Percentiles rank a stretch among this genome's conserved stretches.
These are phyloP conservation scores for Russula emetica DNA, from an alignment of 768 basidiomycete species.

Conservation along the genomic window DNA sequence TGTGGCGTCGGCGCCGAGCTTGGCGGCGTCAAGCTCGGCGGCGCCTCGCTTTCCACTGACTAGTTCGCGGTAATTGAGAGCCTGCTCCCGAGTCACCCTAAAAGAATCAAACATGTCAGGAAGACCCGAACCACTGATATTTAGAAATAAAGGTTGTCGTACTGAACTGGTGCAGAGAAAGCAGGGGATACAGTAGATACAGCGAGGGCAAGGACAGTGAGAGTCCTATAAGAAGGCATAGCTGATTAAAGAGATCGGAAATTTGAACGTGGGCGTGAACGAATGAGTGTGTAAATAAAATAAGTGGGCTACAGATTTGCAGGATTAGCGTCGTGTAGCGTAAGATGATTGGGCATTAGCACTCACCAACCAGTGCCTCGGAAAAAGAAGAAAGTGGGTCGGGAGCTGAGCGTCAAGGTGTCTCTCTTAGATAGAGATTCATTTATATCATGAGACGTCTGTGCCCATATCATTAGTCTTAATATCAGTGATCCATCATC, in stretches of 20 bases:
- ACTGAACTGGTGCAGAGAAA: background rate
- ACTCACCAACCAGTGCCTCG: constrained; percentile 23
- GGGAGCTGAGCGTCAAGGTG: background rate
- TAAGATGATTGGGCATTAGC: background rate
- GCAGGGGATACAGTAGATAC: constrained; percentile 3
- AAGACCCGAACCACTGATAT: background rate
- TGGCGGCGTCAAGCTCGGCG: too few species aligned
- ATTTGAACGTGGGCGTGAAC: constrained; percentile 1
- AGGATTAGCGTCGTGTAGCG: background rate
- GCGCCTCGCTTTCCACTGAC: background rate
- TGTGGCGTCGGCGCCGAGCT: too few species aligned
- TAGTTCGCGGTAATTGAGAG: background rate
- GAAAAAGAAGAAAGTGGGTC: constrained; percentile 1
- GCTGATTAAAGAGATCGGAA: background rate
- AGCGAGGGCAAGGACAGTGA: constrained; percentile 13
- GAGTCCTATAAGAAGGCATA: constrained; percentile 6
- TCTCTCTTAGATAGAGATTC: too few species aligned
- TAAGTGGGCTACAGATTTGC: background rate
- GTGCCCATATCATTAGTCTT: background rate
- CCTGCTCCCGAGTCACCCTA: background rate
- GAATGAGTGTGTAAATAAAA: background rate
- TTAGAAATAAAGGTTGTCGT: background rate
- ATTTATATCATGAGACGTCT: background rate
- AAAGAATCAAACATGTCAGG: background rate
- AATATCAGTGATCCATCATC: background rate